phyloP scores from a whole-genome alignment of 164 flowering plant species.

The Dillenia suffruticosa region DNA sequence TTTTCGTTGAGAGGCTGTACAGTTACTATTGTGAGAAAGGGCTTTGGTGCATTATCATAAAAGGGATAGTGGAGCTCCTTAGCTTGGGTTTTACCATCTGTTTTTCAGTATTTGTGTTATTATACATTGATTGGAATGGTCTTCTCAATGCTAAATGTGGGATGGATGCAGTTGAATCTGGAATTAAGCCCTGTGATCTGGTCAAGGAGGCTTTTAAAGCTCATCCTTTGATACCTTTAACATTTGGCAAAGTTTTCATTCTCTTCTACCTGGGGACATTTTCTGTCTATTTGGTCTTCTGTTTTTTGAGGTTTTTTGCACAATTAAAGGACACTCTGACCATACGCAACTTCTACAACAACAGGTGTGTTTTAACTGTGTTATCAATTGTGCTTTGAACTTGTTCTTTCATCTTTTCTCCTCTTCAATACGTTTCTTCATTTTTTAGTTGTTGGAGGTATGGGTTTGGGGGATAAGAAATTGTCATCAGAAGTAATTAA shows the following conservation, averaged over 20 bases:
- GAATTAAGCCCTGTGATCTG: conserved; percentile 90
- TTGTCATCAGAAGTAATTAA: too few relatives aligned
- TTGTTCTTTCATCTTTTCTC: neutral
- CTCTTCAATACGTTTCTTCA: too few relatives aligned
- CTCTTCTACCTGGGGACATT: conserved; percentile 86
- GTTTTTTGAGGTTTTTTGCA: conserved; percentile 84
- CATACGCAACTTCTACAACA: conserved; percentile 76
- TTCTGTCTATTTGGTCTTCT: conserved; percentile 83
- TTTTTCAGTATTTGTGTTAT: conserved; percentile 86
- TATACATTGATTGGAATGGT: conserved; percentile 93
- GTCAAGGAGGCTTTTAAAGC: conserved; percentile 78
- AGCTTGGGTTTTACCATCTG: conserved; percentile 81
- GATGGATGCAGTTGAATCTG: conserved; percentile 95
- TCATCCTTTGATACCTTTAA: conserved; percentile 85
- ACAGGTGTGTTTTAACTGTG: conserved; percentile 43
- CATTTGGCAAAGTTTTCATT: conserved; percentile 67
- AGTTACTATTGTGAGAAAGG: conserved; percentile 96
- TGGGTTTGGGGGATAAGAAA: too few relatives aligned
- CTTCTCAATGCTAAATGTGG: conserved; percentile 96
- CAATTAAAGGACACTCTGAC: conserved; percentile 70
- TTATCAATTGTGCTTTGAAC: neutral
- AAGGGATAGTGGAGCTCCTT: conserved; percentile 93
- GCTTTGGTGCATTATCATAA: conserved; percentile 88
- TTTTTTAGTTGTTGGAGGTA: too few relatives aligned
- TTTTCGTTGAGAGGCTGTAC: conserved; percentile 92